phyloP scores from a whole-genome alignment of 1,284 basidiomycete genomes.

The Ustilago sp. region DNA sequence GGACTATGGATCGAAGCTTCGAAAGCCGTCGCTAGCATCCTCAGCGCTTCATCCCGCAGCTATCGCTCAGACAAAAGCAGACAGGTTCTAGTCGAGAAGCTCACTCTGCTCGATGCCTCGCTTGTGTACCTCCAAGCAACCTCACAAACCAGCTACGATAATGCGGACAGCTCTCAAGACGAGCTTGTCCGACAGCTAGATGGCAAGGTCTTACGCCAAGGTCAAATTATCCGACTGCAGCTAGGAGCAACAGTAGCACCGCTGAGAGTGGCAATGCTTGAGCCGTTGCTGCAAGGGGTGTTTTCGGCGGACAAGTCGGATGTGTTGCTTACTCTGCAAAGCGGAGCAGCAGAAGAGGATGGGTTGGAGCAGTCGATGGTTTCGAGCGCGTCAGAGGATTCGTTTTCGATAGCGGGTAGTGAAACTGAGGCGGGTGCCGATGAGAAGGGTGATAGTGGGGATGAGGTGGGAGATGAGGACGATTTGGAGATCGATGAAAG shows the following conservation, averaged over 20 bases:
- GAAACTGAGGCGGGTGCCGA: slow-evolving; percentile 8
- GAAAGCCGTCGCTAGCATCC: slow-evolving; percentile 17
- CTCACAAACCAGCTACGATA: slow-evolving; percentile 34
- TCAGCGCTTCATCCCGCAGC: slow-evolving; percentile 15
- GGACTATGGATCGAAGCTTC: slow-evolving; percentile 42
- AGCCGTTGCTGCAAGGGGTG: slow-evolving; percentile 62
- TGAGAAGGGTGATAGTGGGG: slow-evolving; percentile 23
- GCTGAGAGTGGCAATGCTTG: slow-evolving; percentile 55
- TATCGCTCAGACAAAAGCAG: slow-evolving; percentile 24
- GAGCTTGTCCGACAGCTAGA: slow-evolving; percentile 33
- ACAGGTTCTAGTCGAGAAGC: slow-evolving; percentile 21
- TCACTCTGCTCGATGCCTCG: slow-evolving; percentile 39
- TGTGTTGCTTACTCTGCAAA: slow-evolving; percentile 46
- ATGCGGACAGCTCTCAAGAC: slow-evolving; percentile 28
- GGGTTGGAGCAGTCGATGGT: slow-evolving; percentile 30
- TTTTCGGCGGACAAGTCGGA: slow-evolving; percentile 39
- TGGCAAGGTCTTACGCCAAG: slow-evolving; percentile 51
- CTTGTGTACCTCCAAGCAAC: slow-evolving; percentile 54
- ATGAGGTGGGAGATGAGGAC: slow-evolving; percentile 38
- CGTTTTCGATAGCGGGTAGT: slow-evolving; percentile 30
- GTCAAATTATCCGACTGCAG: slow-evolving; percentile 33
- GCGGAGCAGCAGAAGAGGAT: slow-evolving; percentile 22
- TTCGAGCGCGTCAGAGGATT: slow-evolving; percentile 28
- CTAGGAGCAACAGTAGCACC: slow-evolving; percentile 8
- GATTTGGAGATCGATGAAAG: slow-evolving; percentile 56